Conservation (phyloP, 225 moss, liverwort and hornwort species). For the Antitrichia curtipendula region DNA sequence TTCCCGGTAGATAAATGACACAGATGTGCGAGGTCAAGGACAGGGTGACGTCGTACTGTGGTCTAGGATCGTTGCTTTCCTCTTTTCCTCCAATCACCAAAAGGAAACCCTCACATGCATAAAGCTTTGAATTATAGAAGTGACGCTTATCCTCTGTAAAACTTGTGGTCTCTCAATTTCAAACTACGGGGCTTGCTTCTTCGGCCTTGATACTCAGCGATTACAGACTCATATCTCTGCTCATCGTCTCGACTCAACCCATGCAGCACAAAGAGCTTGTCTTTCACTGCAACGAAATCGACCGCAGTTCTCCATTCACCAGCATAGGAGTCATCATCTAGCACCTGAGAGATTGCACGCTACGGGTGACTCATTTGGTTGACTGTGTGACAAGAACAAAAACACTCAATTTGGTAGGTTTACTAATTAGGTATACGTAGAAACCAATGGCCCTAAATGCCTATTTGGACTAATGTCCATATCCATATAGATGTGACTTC, state of each 20-base stretch:
- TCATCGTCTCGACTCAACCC: background rate
- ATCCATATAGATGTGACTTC: background rate
- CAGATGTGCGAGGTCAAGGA: background rate
- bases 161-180: background rate
- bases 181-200: background rate
- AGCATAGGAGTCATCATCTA: background rate
- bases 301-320: background rate
- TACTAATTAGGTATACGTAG: background rate
- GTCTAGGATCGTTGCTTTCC: no score
- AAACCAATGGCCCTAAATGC: background rate
- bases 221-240: background rate
- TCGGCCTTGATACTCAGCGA: background rate
- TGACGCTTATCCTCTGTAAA: no score
- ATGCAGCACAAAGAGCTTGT: background rate
- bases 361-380: background rate
- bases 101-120: background rate
- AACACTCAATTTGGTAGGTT: background rate
- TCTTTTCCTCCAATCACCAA: background rate
- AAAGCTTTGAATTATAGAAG: background rate
- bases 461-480: background rate
- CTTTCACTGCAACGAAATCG: background rate
- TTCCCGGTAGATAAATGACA: background rate
- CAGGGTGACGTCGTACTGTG: background rate
- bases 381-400: background rate
- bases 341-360: background rate